A percentile compares a stretch with the other conserved stretches of the same genome.
Conservation (phyloP, 169 alveolate species). For the Eimeria maxima region DNA sequence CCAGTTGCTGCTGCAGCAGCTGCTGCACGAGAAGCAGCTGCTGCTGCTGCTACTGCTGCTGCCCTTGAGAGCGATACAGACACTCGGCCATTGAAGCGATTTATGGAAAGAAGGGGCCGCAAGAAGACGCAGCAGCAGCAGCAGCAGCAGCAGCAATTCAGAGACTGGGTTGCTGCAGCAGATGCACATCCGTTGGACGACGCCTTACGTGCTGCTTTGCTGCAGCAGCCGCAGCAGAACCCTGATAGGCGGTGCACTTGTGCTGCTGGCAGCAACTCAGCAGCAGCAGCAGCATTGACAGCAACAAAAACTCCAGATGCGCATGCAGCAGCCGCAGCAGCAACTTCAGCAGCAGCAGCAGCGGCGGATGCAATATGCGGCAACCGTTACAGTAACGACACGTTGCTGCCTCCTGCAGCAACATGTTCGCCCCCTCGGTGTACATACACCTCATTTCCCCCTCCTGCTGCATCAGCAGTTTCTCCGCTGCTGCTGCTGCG, state of each 20-base stretch:
- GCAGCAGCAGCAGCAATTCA: not conserved
- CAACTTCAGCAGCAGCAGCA: too few relatives aligned
- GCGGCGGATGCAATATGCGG: slow-evolving; percentile 29
- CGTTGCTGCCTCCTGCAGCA: slow-evolving; percentile 17
- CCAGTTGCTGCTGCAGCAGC: too few relatives aligned
- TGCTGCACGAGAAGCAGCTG: too few relatives aligned
- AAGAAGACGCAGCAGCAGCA: not conserved
- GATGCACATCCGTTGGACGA: slow-evolving; percentile 15
- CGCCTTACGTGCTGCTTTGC: not conserved
- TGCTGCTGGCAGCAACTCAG: not conserved
- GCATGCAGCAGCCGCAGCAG: too few relatives aligned
- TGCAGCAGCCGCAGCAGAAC: not conserved
- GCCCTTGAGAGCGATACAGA: slow-evolving; percentile 10
- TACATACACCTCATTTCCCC: slow-evolving; percentile 24
- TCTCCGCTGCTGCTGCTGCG: slow-evolving; percentile 23
- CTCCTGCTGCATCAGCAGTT: slow-evolving; percentile 10
- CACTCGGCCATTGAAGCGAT: not conserved
- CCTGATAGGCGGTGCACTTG: slow-evolving; percentile 24
- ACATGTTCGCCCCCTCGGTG: not conserved
- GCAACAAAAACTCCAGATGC: too few relatives aligned
- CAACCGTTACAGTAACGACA: slow-evolving; percentile 14
- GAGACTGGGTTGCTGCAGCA: slow-evolving; percentile 13
- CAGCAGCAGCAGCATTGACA: not conserved
- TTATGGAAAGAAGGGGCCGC: not conserved
- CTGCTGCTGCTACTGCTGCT: not conserved